A percentile compares a stretch with the other conserved stretches of the same genome.
Evolutionary conservation across 2,329 filamentous ascomycete species (phyloP).

Genomic region (Aspergillus sp.): DNA sequence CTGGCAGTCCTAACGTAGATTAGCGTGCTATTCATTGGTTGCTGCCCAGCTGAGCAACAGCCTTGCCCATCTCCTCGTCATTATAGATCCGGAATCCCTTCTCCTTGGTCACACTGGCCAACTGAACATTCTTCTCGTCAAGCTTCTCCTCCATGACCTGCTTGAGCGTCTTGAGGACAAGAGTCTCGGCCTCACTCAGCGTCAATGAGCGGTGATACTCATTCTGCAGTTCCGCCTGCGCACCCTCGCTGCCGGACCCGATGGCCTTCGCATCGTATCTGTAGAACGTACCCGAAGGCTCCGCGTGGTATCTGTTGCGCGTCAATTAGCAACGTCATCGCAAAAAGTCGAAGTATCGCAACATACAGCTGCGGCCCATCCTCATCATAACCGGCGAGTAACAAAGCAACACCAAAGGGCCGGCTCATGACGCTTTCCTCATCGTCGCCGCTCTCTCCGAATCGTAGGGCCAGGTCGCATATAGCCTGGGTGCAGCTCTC

Average conservation of each 20-base stretch:
- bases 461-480: slow-evolving; percentile 90
- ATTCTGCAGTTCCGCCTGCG: slow-evolving; percentile 94
- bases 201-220: slow-evolving; percentile 98
- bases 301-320: slow-evolving; percentile 69
- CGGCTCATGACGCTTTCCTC: slow-evolving; percentile 98
- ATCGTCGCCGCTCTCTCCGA: slow-evolving; percentile 93
- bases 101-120: slow-evolving; percentile 95
- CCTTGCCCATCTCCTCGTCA: slow-evolving; percentile 90
- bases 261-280: slow-evolving; percentile 99
- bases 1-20: slow-evolving; percentile 8
- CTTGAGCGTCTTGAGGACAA: slow-evolving; percentile 96
- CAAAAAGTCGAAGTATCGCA: neutral
- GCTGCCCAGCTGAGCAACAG: slow-evolving; percentile 61
- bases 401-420: slow-evolving; percentile 88
- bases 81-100: slow-evolving; percentile 98
- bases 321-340: neutral
- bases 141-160: slow-evolving; percentile 99
- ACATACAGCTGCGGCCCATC: slow-evolving; percentile 80
- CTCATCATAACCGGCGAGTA: slow-evolving; percentile 96
- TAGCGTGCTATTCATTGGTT: slow-evolving; percentile 29
- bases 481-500: slow-evolving; percentile 99
- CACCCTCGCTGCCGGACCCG: slow-evolving; percentile 91
- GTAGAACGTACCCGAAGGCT: slow-evolving; percentile 97
- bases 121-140: slow-evolving; percentile 95
- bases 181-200: slow-evolving; percentile 81